These are phyloP conservation scores for Coemansia sp. DNA, from an alignment of 192 early-diverging fungal genomes.

Conservation along the genomic window DNA sequence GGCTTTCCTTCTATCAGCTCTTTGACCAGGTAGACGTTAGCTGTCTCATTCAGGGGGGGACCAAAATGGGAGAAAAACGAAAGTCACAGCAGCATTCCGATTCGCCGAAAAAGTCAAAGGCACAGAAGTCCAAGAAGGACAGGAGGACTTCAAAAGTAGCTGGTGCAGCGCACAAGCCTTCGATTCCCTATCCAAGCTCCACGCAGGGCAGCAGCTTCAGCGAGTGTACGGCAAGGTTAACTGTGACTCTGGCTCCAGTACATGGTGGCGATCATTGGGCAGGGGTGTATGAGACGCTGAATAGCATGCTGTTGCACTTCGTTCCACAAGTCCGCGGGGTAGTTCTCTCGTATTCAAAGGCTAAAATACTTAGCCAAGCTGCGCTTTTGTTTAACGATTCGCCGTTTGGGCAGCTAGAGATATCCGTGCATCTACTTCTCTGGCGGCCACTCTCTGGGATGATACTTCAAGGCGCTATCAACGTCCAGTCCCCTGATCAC, in stretches of 20 bases:
- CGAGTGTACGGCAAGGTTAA: conserved; percentile 36
- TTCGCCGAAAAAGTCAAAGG: conserved; percentile 31
- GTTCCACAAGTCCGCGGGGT: conserved; percentile 86
- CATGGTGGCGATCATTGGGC: conserved; percentile 41
- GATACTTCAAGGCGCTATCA: conserved; percentile 59
- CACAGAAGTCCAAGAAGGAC: conserved; percentile 24
- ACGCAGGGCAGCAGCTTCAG: conserved; percentile 38
- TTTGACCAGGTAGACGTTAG: background rate
- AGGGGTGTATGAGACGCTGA: conserved; percentile 48
- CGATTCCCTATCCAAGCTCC: conserved; percentile 37
- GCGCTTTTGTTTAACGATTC: conserved; percentile 79
- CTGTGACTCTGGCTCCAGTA: conserved; percentile 45
- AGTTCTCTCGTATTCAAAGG: conserved; percentile 75
- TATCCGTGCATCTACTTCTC: conserved; percentile 67
- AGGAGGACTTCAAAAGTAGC: conserved; percentile 7
- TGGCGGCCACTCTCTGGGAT: conserved; percentile 75
- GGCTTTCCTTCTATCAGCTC: background rate
- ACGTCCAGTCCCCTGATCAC: conserved; percentile 91
- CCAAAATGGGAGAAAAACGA: conserved; percentile 46
- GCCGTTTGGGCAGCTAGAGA: conserved; percentile 78
- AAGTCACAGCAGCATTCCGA: conserved; percentile 28
- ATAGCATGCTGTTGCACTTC: conserved; percentile 63
- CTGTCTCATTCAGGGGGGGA: conserved; percentile 1
- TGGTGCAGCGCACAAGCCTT: background rate
- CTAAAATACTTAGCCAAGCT: conserved; percentile 57